Evolutionary conservation across 441 rosid species (phyloP), one percentile per base, ranked within the genome.

Genomic region (Jatropha podagrica): DNA sequence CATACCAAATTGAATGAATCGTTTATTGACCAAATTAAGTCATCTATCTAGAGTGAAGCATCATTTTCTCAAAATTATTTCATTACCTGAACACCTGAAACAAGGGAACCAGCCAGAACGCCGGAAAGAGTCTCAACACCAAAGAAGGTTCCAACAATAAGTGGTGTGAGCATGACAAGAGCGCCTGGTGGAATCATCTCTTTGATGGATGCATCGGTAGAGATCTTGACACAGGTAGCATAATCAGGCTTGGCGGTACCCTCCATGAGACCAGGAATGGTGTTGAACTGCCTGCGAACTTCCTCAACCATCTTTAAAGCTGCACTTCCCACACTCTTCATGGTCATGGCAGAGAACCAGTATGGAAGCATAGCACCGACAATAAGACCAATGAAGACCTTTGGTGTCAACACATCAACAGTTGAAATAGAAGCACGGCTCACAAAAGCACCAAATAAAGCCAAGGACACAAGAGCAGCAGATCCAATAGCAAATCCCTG

Each of bases 331-430:
- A 91, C 97, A 72, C 92, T 90, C 82, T 91, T 92, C 94, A 92
- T 90, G 64, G 94, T 92, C 94, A 88, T 88, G 70, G 93, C 97
- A 70, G 97, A 92, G 84, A 90, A 92, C 94, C 94, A 88, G 83
- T 84, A 91, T 14, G 97, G 97, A 74, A 91, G 94, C 97, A 92
- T 92, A 7, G 88, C 93, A 76, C 92, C 95, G 4, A 92, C 93
- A 5, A 92, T 69, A 76, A 92, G 79, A 71, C 97, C 93, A 54
- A 92, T 85, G 58, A 92, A 92, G 42, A 90, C 94, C 80, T 88
- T 90, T 23, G 97, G 93, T 68, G 92, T 88, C 86, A 88, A 79
- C 2, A 92, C 94, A 76, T 92, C 88, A 7, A 92, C 94, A 0
- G 83, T 86, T 42, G 86, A 77, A 69, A 92, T 87, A 32, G 81